Evolutionary conservation across 2,329 filamentous ascomycete species (phyloP).

Genomic region (Knufia petricola): DNA sequence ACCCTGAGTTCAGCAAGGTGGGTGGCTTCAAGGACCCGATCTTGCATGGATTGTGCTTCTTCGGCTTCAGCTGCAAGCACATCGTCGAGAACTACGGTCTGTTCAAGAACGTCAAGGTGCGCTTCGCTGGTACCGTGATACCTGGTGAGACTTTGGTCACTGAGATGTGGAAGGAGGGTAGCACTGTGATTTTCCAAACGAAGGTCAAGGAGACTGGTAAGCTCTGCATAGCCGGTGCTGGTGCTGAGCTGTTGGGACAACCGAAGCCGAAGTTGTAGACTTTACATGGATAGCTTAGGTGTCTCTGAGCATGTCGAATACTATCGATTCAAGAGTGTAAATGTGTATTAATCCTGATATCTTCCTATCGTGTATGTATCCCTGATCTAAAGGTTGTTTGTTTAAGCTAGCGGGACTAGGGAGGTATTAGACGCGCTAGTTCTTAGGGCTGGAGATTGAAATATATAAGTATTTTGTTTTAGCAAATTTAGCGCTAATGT

Average conservation of each 20-base stretch:
- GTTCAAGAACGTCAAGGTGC: slow-evolving; percentile 85
- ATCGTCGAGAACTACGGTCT: slow-evolving; percentile 73
- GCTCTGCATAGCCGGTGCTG: slow-evolving; percentile 70
- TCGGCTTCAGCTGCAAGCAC: slow-evolving; percentile 85
- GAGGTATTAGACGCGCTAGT: not conserved
- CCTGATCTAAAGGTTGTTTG: not conserved
- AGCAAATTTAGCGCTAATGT: slow-evolving; percentile 4
- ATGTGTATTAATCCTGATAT: too few relatives aligned
- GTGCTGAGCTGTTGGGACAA: slow-evolving; percentile 58
- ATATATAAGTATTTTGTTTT: not conserved
- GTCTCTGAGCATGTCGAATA: not conserved
- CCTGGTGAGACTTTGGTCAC: slow-evolving; percentile 71
- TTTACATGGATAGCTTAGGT: not conserved
- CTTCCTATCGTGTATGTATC: too few relatives aligned
- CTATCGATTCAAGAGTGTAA: not conserved
- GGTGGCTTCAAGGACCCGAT: slow-evolving; percentile 93
- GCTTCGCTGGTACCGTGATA: slow-evolving; percentile 76
- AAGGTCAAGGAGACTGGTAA: slow-evolving; percentile 91
- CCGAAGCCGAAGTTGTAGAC: slow-evolving; percentile 42
- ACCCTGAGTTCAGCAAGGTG: slow-evolving; percentile 86
- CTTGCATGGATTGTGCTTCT: slow-evolving; percentile 91
- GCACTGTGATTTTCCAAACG: slow-evolving; percentile 71
- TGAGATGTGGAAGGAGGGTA: slow-evolving; percentile 88
- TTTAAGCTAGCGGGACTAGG: too few relatives aligned
- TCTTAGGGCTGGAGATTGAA: too few relatives aligned